Evolutionary conservation across 106 monocot genomes (phyloP).

Genomic region (Alisma plantagoaquatica): DNA sequence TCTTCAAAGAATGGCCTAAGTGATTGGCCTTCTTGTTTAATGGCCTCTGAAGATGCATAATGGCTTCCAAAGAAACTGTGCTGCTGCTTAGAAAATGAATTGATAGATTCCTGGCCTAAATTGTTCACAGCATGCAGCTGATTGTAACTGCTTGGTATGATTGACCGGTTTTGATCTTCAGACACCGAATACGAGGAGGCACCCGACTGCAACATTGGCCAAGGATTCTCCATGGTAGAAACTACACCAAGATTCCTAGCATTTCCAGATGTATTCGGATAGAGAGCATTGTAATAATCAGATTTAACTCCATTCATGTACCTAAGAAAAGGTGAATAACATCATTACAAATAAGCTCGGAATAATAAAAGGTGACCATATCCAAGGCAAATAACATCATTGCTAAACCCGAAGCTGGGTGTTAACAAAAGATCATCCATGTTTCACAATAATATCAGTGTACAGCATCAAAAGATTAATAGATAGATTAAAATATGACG

Average conservation of each 20-base stretch:
- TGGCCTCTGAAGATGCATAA: constrained; percentile 20
- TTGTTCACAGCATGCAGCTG: constrained; percentile 30
- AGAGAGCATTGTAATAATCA: constrained; percentile 21
- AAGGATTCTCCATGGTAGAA: constrained; percentile 39
- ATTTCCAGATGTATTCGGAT: constrained; percentile 45
- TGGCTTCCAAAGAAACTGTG: constrained; percentile 37
- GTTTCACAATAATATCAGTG: neutral
- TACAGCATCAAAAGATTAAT: neutral
- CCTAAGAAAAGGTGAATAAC: too few relatives aligned
- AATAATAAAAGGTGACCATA: neutral
- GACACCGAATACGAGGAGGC: constrained; percentile 13
- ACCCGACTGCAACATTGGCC: constrained; percentile 40
- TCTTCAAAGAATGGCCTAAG: constrained; percentile 73
- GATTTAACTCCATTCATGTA: constrained; percentile 17
- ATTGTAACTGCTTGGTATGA: constrained; percentile 26
- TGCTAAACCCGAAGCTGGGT: neutral
- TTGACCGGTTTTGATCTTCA: constrained; percentile 12
- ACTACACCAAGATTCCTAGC: constrained; percentile 29
- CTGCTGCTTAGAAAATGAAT: constrained; percentile 34
- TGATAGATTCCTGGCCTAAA: constrained; percentile 28
- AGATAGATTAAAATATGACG: too few relatives aligned
- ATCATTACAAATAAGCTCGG: too few relatives aligned
- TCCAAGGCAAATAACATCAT: neutral
- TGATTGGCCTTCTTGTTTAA: constrained; percentile 29
- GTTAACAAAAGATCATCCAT: neutral